Evolutionary conservation across 2,329 filamentous ascomycete species (phyloP).

Genomic region (Cladophialophora psammophila): DNA sequence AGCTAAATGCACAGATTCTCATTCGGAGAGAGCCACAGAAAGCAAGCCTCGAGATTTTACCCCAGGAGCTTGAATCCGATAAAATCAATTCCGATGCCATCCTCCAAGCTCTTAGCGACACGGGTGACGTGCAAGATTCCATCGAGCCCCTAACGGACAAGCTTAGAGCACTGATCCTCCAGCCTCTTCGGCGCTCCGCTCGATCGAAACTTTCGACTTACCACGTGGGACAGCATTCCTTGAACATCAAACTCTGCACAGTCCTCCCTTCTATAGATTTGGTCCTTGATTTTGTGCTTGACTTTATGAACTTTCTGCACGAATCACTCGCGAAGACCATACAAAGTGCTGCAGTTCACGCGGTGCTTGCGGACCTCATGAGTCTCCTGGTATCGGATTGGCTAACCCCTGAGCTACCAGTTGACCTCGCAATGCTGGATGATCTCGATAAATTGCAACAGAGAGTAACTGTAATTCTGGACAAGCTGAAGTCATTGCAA

Average conservation of each 20-base stretch:
- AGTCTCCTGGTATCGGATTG: conserved; percentile 74
- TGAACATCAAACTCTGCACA: conserved; percentile 40
- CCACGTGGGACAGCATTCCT: conserved; percentile 43
- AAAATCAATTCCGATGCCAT: conserved; percentile 25
- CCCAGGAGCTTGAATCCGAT: conserved; percentile 16
- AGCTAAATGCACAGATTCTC: conserved; percentile 29
- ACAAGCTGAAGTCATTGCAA: conserved; percentile 65
- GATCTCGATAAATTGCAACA: conserved; percentile 75
- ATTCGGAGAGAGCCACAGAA: conserved; percentile 24
- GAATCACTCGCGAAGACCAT: conserved; percentile 59
- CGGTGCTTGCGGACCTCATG: conserved; percentile 74
- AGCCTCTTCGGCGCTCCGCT: conserved; percentile 31
- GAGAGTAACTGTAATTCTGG: conserved; percentile 69
- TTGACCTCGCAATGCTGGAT: conserved; percentile 73
- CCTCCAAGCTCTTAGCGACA: conserved; percentile 27
- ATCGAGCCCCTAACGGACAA: conserved; percentile 33
- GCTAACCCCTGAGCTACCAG: conserved; percentile 78
- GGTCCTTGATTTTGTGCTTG: conserved; percentile 53
- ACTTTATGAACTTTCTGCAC: conserved; percentile 60
- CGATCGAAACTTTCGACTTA: conserved; percentile 28
- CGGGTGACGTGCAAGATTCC: conserved; percentile 30
- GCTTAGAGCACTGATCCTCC: conserved; percentile 32
- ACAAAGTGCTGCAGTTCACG: conserved; percentile 65
- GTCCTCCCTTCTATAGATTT: conserved; percentile 44
- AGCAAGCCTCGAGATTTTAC: conserved; percentile 24